Percentiles rank a stretch among this genome's conserved stretches.
phyloP scores from a whole-genome alignment of 495 filamentous ascomycete species.

The Daldinia caldariorum region DNA sequence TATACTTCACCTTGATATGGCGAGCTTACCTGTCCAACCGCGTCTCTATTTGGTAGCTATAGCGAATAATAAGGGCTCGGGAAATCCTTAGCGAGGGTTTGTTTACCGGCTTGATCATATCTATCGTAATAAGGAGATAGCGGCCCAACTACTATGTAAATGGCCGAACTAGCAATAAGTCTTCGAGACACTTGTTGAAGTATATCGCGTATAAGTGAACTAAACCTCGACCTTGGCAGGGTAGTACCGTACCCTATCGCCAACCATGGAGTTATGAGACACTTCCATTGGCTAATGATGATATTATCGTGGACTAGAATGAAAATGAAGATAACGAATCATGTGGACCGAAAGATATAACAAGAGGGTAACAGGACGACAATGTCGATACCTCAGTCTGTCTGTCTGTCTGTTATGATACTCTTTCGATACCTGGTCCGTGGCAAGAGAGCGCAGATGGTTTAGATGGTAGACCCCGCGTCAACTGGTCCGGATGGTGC shows the following conservation, averaged over 20 bases:
- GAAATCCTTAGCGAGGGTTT: neutral
- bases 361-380: conserved; percentile 14
- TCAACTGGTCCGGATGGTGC: neutral
- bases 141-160: neutral
- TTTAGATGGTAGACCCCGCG: conserved; percentile 14
- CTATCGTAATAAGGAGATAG: neutral
- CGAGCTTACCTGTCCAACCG: conserved; percentile 10
- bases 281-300: conserved; percentile 30
- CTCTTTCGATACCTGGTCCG: conserved; percentile 19
- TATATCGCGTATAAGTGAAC: conserved; percentile 10
- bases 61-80: conserved; percentile 9
- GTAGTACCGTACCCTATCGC: conserved; percentile 25
- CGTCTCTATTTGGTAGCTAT: conserved; percentile 8
- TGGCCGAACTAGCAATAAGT: neutral
- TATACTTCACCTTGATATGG: neutral
- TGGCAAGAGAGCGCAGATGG: conserved; percentile 17
- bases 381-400: conserved; percentile 26
- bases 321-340: conserved; percentile 27
- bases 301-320: conserved; percentile 18
- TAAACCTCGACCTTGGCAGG: conserved; percentile 31
- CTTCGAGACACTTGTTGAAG: neutral
- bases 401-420: conserved; percentile 24
- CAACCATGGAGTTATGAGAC: neutral
- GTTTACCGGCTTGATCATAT: too few relatives aligned
- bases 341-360: conserved; percentile 10